A percentile compares a stretch with the other conserved stretches of the same genome.
Conservation (phyloP, 768 basidiomycete species). For the Pleurotus ostreatus region DNA sequence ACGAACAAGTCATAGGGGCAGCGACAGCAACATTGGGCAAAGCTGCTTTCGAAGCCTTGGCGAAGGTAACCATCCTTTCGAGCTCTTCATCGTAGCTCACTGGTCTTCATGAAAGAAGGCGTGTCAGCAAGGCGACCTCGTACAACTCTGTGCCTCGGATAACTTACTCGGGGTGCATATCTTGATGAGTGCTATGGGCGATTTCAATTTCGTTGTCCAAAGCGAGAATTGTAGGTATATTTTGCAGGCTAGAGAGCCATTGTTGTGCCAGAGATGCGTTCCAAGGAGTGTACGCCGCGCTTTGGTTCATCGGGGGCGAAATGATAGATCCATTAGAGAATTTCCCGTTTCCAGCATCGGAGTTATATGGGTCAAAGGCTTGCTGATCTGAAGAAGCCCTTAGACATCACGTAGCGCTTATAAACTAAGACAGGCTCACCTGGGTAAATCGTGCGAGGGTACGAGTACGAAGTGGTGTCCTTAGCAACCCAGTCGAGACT, state of each 20-base stretch:
- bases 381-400: slow-evolving; percentile 31
- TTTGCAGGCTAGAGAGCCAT: slow-evolving; percentile 41
- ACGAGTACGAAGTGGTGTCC: slow-evolving; percentile 49
- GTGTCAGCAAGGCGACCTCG: neutral
- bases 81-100: slow-evolving; percentile 52
- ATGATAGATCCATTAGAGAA: slow-evolving; percentile 45
- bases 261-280: slow-evolving; percentile 37
- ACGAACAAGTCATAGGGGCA: slow-evolving; percentile 43
- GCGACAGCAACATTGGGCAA: slow-evolving; percentile 40
- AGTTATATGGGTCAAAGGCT: slow-evolving; percentile 42
- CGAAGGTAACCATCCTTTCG: slow-evolving; percentile 36
- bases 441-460: slow-evolving; percentile 38
- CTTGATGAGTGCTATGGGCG: slow-evolving; percentile 47
- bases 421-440: slow-evolving; percentile 21
- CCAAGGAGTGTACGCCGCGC: slow-evolving; percentile 42
- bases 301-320: slow-evolving; percentile 33
- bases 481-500: slow-evolving; percentile 58
- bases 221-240: slow-evolving; percentile 45
- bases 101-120: slow-evolving; percentile 21
- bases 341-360: slow-evolving; percentile 45
- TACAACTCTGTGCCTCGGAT: neutral
- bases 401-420: neutral
- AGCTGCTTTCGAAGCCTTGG: slow-evolving; percentile 37
- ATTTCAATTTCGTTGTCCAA: slow-evolving; percentile 60
- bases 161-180: slow-evolving; percentile 48